These are phyloP conservation scores for Sicyos baderoa DNA, from an alignment of 306 rosid species.

Conservation along the genomic window DNA sequence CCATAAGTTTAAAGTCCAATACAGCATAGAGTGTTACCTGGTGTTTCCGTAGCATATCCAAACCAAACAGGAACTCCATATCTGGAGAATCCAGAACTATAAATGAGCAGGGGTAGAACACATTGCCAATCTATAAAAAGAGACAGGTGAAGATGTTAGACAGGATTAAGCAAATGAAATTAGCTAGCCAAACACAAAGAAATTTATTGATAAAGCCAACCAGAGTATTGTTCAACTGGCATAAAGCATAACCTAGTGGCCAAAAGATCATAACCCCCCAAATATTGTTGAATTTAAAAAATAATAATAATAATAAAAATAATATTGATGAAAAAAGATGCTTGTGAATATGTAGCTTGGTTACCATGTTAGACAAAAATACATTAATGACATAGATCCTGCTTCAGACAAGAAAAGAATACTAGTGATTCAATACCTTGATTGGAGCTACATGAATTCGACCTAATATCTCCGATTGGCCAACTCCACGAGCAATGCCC, in stretches of 20 bases:
- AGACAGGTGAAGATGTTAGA: background rate
- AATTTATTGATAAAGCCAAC: background rate
- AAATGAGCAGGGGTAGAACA: constrained; percentile 88
- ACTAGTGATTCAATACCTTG: constrained; percentile 43
- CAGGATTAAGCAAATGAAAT: background rate
- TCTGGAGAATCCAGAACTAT: constrained; percentile 76
- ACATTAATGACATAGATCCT: background rate
- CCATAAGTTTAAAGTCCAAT: constrained; percentile 3
- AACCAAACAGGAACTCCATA: constrained; percentile 92
- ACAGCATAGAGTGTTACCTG: constrained; percentile 46
- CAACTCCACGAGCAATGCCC: constrained; percentile 97
- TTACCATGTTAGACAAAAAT: background rate
- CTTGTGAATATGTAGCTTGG: constrained; percentile 1
- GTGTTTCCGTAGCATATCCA: constrained; percentile 97
- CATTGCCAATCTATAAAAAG: constrained; percentile 58
- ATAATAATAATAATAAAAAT: too few species aligned
- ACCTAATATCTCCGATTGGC: constrained; percentile 94
- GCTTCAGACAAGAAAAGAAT: background rate
- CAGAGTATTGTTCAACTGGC: too few species aligned
- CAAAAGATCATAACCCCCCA: too few species aligned
- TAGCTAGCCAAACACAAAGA: background rate
- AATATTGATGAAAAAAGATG: background rate
- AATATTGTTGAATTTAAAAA: too few species aligned
- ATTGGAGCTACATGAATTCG: constrained; percentile 94
- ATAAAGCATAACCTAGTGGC: too few species aligned